These are phyloP conservation scores for Cutaneotrichosporon cutaneum DNA, from an alignment of 1,284 basidiomycete genomes.

Conservation along the genomic window DNA sequence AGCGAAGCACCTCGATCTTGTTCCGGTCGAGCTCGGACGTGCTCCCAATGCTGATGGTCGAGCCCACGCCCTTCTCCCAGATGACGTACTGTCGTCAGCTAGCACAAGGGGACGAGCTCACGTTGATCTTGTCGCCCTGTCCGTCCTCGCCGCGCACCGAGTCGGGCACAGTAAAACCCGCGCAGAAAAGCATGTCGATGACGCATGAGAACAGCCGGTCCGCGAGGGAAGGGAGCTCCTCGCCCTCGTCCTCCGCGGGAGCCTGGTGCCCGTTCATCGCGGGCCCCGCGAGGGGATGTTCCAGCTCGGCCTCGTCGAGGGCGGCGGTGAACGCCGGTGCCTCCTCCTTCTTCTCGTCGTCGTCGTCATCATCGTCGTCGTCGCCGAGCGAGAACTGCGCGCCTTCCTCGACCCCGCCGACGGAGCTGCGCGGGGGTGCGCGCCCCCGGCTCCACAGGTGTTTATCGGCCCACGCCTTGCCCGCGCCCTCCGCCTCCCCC, in stretches of 20 bases:
- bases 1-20: constrained; percentile 79
- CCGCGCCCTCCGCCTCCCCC: constrained; percentile 59
- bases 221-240: constrained; percentile 66
- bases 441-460: constrained; percentile 13
- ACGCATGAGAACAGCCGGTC: constrained; percentile 74
- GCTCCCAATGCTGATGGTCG: constrained; percentile 69
- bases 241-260: constrained; percentile 35
- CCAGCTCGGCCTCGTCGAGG: constrained; percentile 35
- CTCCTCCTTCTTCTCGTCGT: constrained; percentile 66
- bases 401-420: neutral
- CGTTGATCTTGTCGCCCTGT: constrained; percentile 69
- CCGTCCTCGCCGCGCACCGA: constrained; percentile 69
- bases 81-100: constrained; percentile 49
- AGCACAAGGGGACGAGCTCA: constrained; percentile 23
- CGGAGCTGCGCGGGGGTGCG: neutral
- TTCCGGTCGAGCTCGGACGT: constrained; percentile 70
- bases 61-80: constrained; percentile 88
- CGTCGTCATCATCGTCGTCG: constrained; percentile 65
- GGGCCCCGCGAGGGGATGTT: constrained; percentile 23
- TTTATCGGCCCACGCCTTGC: constrained; percentile 20
- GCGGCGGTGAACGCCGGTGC: constrained; percentile 24
- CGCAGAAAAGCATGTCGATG: constrained; percentile 83
- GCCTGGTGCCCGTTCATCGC: constrained; percentile 28
- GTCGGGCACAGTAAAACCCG: constrained; percentile 80
- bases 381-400: constrained; percentile 59